Evolutionary conservation across 305 asterid genomes (phyloP).

Genomic region (Stenogyne calaminthoides): DNA sequence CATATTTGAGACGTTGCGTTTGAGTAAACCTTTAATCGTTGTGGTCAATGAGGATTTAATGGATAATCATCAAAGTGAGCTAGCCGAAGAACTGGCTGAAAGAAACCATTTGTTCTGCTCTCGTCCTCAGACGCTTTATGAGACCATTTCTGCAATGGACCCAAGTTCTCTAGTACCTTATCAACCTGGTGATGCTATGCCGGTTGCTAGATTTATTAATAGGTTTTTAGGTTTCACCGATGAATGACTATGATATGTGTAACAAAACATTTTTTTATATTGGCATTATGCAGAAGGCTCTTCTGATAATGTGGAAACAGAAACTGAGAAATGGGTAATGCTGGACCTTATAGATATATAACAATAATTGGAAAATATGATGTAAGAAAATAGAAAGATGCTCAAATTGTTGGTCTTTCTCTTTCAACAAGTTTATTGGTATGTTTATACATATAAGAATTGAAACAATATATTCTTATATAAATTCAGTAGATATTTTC

Average conservation of each 20-base stretch:
- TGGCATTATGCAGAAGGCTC: not conserved
- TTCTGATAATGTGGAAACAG: not conserved
- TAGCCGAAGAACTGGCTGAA: slow-evolving; percentile 91
- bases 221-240: slow-evolving; percentile 59
- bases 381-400: not conserved
- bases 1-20: slow-evolving; percentile 80
- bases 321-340: too few relatives aligned
- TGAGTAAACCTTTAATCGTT: slow-evolving; percentile 74
- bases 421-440: not conserved
- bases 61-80: slow-evolving; percentile 96
- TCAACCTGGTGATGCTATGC: slow-evolving; percentile 81
- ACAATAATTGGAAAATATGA: not conserved
- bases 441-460: not conserved
- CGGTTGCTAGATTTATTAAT: slow-evolving; percentile 70
- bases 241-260: slow-evolving; percentile 39
- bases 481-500: not conserved
- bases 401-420: not conserved
- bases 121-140: slow-evolving; percentile 70
- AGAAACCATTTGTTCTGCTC: slow-evolving; percentile 84
- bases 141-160: slow-evolving; percentile 62
- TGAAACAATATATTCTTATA: not conserved
- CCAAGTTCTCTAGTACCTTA: slow-evolving; percentile 59
- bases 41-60: slow-evolving; percentile 92
- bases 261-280: not conserved
- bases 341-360: not conserved